Evolutionary conservation across 495 filamentous ascomycete species (phyloP), one percentile per base, ranked within the genome.

Genomic region (Peziza echinospora): DNA sequence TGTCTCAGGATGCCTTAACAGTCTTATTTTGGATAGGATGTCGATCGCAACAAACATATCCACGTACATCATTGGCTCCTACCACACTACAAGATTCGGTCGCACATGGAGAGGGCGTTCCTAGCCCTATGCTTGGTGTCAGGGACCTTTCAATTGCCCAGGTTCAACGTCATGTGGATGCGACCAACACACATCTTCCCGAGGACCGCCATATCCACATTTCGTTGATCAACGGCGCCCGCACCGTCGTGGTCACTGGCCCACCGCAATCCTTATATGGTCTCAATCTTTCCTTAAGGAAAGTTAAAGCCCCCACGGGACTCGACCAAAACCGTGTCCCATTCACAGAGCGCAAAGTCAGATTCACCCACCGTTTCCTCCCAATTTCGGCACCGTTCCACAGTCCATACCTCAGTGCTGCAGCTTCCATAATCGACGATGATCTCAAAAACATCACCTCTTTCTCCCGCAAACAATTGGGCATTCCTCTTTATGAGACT

Each of bases 11-110:
- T 56, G 80, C 86, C 1, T 65, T 99, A 47, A 91, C 78, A 5
- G 80, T 91, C 49, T 79, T 99, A n/a, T 99, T 99, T 68, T 99
- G 89, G 91, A 96, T 99, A 52, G 91, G 91, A 51, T 74, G 86
- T n/a, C 82, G 91, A 52, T 93, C 87, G 61, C 91, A 99, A 59
- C 91, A 99, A 60, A 85, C 84, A 1, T 99, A 93, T 57, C 91
- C 91, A 41, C 76, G 77, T 44, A 96, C 91, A 2, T 94, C 91
- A 1, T 68, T 99, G 45, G 79, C 85, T n/a, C 91, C 91, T 0
- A 75, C 73, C 1, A 78, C 83, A 51, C 71, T 94, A n/a, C 85
- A 87, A 59, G 91, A 99, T 58, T 93, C 89, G 0, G 71, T 84
- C 47, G 86, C 93, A 56, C 77, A 86, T 64, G 86, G 89, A 5